Base-by-base conservation (phyloP, 441 rosid species). In the Gossypium aridum region DNA sequence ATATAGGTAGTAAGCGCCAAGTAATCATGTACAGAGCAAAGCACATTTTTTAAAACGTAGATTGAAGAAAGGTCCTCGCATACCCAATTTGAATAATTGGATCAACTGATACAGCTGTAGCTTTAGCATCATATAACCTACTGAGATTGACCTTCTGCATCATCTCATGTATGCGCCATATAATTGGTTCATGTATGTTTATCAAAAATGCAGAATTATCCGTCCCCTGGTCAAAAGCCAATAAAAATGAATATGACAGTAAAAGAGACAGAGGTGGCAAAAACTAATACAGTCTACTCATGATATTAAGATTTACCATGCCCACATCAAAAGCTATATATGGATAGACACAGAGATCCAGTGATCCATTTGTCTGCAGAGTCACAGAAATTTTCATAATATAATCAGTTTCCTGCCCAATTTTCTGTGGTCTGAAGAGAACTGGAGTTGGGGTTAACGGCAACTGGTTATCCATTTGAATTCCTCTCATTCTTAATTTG, bases 141-240 rank as follows among this genome's bases (percentile, higher is more conserved):
- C 87, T 80, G 39, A 92, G 78, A 83, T 90, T 93, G 85, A 91
- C 86, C 83, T 86, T 98, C 86, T 88, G 96, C 77, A 92, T 85
- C 99, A 96, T 93, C 91, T 92, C 98, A 81, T 93, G 96, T 80
- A 96, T 90, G 75, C 99, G 97, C 99, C 99, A 96, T 75, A 96
- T 93, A 76, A 96, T 91, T 57, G 98, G 99, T 79, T 96, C 98
- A 65, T 96, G 99, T 79, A 96, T 88, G 84, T 89, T 96, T 74
- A 93, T 85, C 17, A 93, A 74, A 79, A 96, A 96, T 71, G 98
- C 88, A 74, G 89, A 83, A 84, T 82, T 88, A 49, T 96, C 98
- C 69, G 90, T 93, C 67, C 92, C 99, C 98, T 96, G 79, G 61
- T 71, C 19, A 34, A n/a, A 80, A 82, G 73, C 65, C 23, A 75